Evolutionary conservation across 441 rosid species (phyloP).

Genomic region (Breynia disticha): DNA sequence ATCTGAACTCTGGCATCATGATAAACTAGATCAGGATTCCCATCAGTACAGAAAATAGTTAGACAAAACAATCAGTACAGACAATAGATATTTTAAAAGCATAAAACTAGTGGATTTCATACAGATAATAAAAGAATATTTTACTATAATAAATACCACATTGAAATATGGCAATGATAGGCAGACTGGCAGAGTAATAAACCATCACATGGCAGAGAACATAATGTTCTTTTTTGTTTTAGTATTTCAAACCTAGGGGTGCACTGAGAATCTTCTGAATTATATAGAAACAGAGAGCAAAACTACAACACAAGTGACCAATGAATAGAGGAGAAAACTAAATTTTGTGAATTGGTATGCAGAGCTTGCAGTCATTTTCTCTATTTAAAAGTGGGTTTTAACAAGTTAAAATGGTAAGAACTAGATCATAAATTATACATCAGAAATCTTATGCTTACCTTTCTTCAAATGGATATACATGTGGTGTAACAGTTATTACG

Average conservation of each 20-base stretch:
- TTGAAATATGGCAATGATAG: background rate
- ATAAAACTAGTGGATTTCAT: background rate
- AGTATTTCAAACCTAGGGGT: background rate
- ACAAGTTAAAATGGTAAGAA: background rate
- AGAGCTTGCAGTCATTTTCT: background rate
- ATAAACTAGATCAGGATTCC: constrained; percentile 16
- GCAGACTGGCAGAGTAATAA: background rate
- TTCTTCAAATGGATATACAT: constrained; percentile 96
- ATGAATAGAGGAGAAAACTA: background rate
- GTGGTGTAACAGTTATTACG: constrained; percentile 71
- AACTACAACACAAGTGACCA: background rate
- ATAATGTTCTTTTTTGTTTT: background rate
- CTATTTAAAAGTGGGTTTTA: background rate
- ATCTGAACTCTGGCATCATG: constrained; percentile 70
- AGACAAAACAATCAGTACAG: constrained; percentile 1
- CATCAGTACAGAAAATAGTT: constrained; percentile 12
- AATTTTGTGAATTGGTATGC: background rate
- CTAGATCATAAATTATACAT: constrained; percentile 3
- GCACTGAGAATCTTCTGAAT: background rate
- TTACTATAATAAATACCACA: background rate
- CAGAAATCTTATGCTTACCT: constrained; percentile 38
- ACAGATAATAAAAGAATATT: constrained; percentile 4
- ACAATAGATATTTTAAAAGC: no score
- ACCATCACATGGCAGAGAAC: background rate
- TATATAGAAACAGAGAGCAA: background rate